These are phyloP conservation scores for Pelagomonas calceolata DNA, from an alignment of 108 stramenopile species.

Conservation along the genomic window DNA sequence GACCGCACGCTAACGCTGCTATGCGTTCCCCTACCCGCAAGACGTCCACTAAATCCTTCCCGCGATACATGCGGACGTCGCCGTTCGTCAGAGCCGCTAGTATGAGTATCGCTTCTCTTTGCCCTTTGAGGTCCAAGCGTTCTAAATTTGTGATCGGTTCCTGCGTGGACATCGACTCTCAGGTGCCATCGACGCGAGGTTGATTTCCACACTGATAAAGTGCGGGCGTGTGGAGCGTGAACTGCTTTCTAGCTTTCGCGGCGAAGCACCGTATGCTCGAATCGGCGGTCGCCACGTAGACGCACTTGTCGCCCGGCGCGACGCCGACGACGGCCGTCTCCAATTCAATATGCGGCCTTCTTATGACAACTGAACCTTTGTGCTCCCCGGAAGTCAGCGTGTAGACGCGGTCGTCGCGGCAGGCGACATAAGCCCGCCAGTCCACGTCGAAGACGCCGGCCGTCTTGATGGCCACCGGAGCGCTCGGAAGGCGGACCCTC, in stretches of 20 bases:
- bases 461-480: conserved; percentile 27
- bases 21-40: conserved; percentile 23
- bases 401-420: conserved; percentile 37
- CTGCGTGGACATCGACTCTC: too few species aligned
- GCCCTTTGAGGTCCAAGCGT: conserved; percentile 3
- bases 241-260: conserved; percentile 35
- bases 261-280: conserved; percentile 25
- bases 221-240: conserved; percentile 24
- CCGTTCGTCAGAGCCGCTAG: conserved; percentile 39
- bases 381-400: conserved; percentile 37
- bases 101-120: conserved; percentile 8
- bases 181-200: too few species aligned
- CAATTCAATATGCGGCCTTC: conserved; percentile 30
- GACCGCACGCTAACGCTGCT: conserved; percentile 33
- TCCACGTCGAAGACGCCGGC: conserved; percentile 41
- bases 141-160: conserved; percentile 30
- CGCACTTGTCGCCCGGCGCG: conserved; percentile 20
- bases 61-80: conserved; percentile 37
- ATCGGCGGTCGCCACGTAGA: conserved; percentile 43
- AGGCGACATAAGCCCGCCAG: conserved; percentile 39
- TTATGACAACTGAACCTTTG: conserved; percentile 24
- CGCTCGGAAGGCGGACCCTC: conserved; percentile 17
- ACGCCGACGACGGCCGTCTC: conserved; percentile 34
- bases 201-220: too few species aligned
- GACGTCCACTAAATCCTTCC: conserved; percentile 34